Evolutionary conservation across 768 basidiomycete genomes (phyloP).

Genomic region (Naganishia randhawae): DNA sequence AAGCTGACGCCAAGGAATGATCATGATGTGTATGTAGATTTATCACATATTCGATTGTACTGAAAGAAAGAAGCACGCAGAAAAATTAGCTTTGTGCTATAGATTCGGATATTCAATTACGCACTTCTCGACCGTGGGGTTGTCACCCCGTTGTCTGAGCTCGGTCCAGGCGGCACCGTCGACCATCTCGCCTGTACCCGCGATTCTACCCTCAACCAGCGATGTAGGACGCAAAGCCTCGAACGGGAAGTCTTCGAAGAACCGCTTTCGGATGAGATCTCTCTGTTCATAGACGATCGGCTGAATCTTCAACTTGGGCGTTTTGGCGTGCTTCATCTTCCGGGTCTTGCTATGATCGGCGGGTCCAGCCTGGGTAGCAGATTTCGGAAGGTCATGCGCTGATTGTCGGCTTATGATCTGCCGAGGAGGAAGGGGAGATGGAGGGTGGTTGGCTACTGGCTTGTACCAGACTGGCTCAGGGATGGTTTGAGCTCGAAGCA

Average conservation of each 20-base stretch:
- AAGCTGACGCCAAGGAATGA: constrained; percentile 70
- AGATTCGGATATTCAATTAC: constrained; percentile 47
- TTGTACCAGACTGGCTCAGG: constrained; percentile 75
- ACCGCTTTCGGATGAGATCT: constrained; percentile 79
- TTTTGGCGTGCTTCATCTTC: constrained; percentile 34
- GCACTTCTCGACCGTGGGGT: constrained; percentile 86
- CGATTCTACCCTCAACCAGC: constrained; percentile 62
- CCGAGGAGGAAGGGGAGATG: constrained; percentile 74
- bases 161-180: constrained; percentile 68
- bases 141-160: constrained; percentile 72
- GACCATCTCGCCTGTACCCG: constrained; percentile 33
- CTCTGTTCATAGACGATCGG: constrained; percentile 74
- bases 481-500: constrained; percentile 65
- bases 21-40: constrained; percentile 68
- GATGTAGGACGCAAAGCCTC: constrained; percentile 80
- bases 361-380: constrained; percentile 21
- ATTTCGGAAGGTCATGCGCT: constrained; percentile 51
- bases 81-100: constrained; percentile 12
- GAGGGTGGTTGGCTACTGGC: constrained; percentile 82
- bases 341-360: constrained; percentile 38
- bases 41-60: constrained; percentile 73
- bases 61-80: constrained; percentile 46
- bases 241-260: constrained; percentile 94
- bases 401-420: constrained; percentile 56
- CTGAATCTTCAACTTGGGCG: constrained; percentile 53